Evolutionary conservation across 1,284 basidiomycete genomes (phyloP).

Genomic region (Somion occarium): DNA sequence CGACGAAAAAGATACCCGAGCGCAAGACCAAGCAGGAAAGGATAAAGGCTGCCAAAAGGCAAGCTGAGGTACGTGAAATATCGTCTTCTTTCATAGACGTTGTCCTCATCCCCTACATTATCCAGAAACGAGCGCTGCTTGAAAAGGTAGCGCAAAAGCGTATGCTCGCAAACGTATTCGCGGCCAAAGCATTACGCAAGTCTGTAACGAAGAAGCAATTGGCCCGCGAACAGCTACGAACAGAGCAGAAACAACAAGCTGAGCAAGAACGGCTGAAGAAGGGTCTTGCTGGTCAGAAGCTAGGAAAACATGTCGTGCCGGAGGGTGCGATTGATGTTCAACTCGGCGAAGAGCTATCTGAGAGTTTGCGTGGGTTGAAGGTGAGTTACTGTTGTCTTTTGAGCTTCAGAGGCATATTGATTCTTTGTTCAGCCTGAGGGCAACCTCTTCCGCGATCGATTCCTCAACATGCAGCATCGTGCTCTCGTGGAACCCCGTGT

Average conservation of each 20-base stretch:
- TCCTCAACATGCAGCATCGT: conserved; percentile 76
- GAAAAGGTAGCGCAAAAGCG: conserved; percentile 55
- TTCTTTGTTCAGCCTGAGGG: conserved; percentile 70
- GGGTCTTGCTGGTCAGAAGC: conserved; percentile 61
- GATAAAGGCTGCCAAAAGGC: conserved; percentile 52
- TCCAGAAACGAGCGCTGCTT: conserved; percentile 59
- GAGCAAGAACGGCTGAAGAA: conserved; percentile 40
- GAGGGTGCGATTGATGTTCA: conserved; percentile 78
- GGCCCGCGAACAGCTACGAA: conserved; percentile 38
- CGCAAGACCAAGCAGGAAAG: conserved; percentile 77
- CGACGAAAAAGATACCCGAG: conserved; percentile 42
- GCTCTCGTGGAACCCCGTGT: conserved; percentile 74
- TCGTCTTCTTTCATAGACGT: not conserved
- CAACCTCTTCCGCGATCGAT: conserved; percentile 89
- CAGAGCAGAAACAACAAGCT: conserved; percentile 33
- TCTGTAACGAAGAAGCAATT: conserved; percentile 36
- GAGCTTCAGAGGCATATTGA: conserved; percentile 3
- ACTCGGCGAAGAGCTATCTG: conserved; percentile 87
- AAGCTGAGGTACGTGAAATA: conserved; percentile 50
- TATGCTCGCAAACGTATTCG: conserved; percentile 50
- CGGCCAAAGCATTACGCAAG: conserved; percentile 49
- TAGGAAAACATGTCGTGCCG: conserved; percentile 77
- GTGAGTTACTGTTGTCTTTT: conserved; percentile 35
- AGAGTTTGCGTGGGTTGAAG: conserved; percentile 82
- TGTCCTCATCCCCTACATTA: not conserved